Evolutionary conservation across 139 green algal species (phyloP).

Genomic region (Chlamydomonas asymmetrica): DNA sequence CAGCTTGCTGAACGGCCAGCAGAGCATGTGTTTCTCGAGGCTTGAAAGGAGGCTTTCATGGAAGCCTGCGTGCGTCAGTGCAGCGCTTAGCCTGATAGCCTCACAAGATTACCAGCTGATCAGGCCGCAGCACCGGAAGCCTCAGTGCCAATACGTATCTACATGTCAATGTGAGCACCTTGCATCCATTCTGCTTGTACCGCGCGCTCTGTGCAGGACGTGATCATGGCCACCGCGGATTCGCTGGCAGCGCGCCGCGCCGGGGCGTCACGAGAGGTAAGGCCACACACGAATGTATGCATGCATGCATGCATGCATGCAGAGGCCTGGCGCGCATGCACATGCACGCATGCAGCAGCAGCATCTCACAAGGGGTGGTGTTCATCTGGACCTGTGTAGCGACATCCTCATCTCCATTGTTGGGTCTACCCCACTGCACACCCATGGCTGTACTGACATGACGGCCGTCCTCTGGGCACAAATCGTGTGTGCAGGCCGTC

Average conservation of each 20-base stretch:
- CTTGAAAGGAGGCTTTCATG: too few species aligned
- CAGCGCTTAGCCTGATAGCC: not conserved
- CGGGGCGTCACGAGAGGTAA: slow-evolving; percentile 1
- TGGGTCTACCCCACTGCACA: too few species aligned
- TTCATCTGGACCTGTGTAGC: not conserved
- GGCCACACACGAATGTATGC: not conserved
- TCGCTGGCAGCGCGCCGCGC: slow-evolving; percentile 23
- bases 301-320: not conserved
- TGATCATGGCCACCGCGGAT: slow-evolving; percentile 31
- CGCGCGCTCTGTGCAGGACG: slow-evolving; percentile 17
- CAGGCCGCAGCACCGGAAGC: not conserved
- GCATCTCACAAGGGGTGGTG: not conserved
- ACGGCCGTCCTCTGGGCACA: too few species aligned
- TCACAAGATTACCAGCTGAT: not conserved
- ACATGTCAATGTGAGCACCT: not conserved
- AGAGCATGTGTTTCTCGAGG: too few species aligned
- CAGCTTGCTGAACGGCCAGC: too few species aligned
- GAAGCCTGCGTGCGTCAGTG: too few species aligned
- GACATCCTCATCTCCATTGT: not conserved
- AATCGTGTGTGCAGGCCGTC: too few species aligned
- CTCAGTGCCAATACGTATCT: not conserved
- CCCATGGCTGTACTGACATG: too few species aligned
- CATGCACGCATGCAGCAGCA: not conserved
- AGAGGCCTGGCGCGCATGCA: not conserved
- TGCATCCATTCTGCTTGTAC: not conserved